Evolutionary conservation across 257 asterid species (phyloP).

Genomic region (Solanum infundibuliforme): DNA sequence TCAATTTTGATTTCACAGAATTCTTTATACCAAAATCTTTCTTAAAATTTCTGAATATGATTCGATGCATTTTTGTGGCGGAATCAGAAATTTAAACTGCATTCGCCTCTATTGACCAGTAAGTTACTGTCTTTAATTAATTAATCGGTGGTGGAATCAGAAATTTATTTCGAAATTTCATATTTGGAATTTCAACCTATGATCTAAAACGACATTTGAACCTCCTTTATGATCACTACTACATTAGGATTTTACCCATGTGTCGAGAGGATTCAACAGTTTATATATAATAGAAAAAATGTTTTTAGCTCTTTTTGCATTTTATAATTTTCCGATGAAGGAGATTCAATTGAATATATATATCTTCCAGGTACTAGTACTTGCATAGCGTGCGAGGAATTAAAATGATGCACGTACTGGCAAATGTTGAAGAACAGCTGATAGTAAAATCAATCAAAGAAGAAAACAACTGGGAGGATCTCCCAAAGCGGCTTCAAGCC

Average conservation of each 20-base stretch:
- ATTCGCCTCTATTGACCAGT: background rate
- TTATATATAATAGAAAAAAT: background rate
- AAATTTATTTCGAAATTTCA: background rate
- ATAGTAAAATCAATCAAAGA: conserved; percentile 63
- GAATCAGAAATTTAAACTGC: background rate
- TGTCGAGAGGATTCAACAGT: background rate
- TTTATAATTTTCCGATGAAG: background rate
- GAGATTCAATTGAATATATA: background rate
- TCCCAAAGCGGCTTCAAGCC: conserved; percentile 92
- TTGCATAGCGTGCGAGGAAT: background rate
- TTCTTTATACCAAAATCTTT: background rate
- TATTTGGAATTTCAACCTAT: background rate
- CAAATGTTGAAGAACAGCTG: conserved; percentile 84
- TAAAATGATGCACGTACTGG: conserved; percentile 67
- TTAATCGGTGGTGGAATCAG: background rate
- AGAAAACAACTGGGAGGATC: conserved; percentile 75
- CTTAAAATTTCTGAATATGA: background rate
- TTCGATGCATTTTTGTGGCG: background rate
- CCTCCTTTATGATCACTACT: background rate
- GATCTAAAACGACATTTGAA: background rate
- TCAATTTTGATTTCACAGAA: background rate
- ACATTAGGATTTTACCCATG: background rate
- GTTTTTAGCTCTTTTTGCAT: background rate
- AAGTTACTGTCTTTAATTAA: background rate
- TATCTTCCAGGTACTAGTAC: background rate